Evolutionary conservation across 2,329 filamentous ascomycete species (phyloP).

Genomic region (Ophiostoma himal-ulmi): DNA sequence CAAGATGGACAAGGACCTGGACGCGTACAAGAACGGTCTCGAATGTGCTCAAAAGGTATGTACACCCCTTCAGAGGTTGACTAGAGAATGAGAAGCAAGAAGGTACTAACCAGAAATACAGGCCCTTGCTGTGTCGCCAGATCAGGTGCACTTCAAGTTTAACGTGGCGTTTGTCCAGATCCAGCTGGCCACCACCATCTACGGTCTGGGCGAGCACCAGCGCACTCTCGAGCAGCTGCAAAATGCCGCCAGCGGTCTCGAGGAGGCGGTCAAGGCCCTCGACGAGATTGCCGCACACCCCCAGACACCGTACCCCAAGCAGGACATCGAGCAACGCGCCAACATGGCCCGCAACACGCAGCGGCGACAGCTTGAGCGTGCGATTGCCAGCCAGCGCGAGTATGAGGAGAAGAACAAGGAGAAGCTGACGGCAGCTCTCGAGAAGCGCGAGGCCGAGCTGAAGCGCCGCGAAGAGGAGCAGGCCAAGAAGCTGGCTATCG

Average conservation of each 20-base stretch:
- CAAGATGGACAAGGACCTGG: constrained; percentile 54
- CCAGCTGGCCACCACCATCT: constrained; percentile 78
- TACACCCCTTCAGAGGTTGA: too few species aligned
- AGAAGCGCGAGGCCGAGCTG: constrained; percentile 74
- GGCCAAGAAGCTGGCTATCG: constrained; percentile 59
- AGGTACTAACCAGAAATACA: too few species aligned
- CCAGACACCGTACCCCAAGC: constrained; percentile 77
- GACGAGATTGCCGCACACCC: constrained; percentile 58
- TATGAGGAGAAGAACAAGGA: constrained; percentile 91
- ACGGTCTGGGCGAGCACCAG: constrained; percentile 66
- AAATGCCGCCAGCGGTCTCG: constrained; percentile 67
- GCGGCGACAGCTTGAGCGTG: constrained; percentile 81
- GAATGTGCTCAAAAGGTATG: constrained; percentile 54
- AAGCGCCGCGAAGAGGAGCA: constrained; percentile 71
- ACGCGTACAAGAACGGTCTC: constrained; percentile 52
- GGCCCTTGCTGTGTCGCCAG: constrained; percentile 70
- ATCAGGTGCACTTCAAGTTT: constrained; percentile 89
- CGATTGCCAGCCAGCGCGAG: constrained; percentile 75
- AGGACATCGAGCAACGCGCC: constrained; percentile 87
- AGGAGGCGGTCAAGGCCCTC: constrained; percentile 71
- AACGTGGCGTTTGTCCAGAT: constrained; percentile 98
- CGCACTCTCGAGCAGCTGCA: constrained; percentile 76
- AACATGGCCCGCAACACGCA: constrained; percentile 97
- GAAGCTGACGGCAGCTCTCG: constrained; percentile 74
- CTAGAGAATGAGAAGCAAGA: too few species aligned